These are phyloP conservation scores for Arabidopsis thaliana DNA, from an alignment of 345 rosid species.

Conservation along the genomic window TAIR10.1 NC_003076.8:25247501-25248000, in stretches of 20 bases:
- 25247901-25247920: background rate
- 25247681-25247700: constrained; percentile 40
- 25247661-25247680: constrained; percentile 34
- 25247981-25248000: background rate
- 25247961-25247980: background rate
- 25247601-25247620: constrained; percentile 18
- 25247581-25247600: constrained; percentile 44
- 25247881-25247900: constrained; percentile 30
- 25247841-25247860: constrained; percentile 48
- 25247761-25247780: constrained; percentile 49
- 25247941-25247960: background rate
- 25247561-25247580: constrained; percentile 43
- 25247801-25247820: constrained; percentile 48
- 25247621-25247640: constrained; percentile 32
- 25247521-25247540: background rate
- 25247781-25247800: constrained; percentile 44
- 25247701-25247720: constrained; percentile 31
- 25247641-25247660: constrained; percentile 33
- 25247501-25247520: background rate
- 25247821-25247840: constrained; percentile 46
- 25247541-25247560: background rate
- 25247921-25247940: constrained; percentile 30
- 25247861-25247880: constrained; percentile 18
- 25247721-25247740: constrained; percentile 17
- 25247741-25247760: constrained; percentile 43